phyloP scores from a whole-genome alignment of 2,329 filamentous ascomycete species.

The Aureobasidium vineae region DNA sequence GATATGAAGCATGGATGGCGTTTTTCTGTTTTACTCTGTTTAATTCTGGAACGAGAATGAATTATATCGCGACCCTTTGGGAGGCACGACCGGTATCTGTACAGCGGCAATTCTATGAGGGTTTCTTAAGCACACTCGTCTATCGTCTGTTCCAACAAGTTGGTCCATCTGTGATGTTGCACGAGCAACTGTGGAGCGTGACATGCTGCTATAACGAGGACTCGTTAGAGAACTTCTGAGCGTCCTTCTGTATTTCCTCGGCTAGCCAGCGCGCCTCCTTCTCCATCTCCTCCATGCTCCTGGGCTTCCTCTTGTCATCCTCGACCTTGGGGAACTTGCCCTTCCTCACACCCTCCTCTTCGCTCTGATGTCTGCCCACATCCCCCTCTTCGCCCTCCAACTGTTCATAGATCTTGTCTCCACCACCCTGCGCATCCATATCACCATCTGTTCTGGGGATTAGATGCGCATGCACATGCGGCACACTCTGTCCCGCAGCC shows the following conservation, averaged over 20 bases:
- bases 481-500: slow-evolving; percentile 88
- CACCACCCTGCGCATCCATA: slow-evolving; percentile 56
- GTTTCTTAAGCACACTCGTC: not conserved
- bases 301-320: slow-evolving; percentile 60
- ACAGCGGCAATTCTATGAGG: slow-evolving; percentile 17
- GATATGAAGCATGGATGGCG: slow-evolving; percentile 27
- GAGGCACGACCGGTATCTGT: slow-evolving; percentile 7
- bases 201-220: not conserved
- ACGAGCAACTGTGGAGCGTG: too few species aligned
- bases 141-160: not conserved
- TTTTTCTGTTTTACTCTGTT: slow-evolving; percentile 22
- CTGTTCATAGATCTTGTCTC: slow-evolving; percentile 76
- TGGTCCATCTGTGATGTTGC: not conserved
- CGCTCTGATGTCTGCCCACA: slow-evolving; percentile 68
- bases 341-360: slow-evolving; percentile 41
- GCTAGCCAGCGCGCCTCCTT: slow-evolving; percentile 70
- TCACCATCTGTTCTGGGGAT: slow-evolving; percentile 68
- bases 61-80: slow-evolving; percentile 8
- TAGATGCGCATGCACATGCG: slow-evolving; percentile 90
- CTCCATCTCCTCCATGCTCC: slow-evolving; percentile 73
- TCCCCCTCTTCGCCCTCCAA: slow-evolving; percentile 85
- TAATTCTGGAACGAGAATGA: slow-evolving; percentile 13
- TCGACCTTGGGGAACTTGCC: slow-evolving; percentile 65
- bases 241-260: slow-evolving; percentile 52
- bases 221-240: slow-evolving; percentile 19